Percentiles rank a stretch among this genome's conserved stretches.
Evolutionary conservation across 257 asterid species (phyloP).

Genomic region (Solanum paucissectum): DNA sequence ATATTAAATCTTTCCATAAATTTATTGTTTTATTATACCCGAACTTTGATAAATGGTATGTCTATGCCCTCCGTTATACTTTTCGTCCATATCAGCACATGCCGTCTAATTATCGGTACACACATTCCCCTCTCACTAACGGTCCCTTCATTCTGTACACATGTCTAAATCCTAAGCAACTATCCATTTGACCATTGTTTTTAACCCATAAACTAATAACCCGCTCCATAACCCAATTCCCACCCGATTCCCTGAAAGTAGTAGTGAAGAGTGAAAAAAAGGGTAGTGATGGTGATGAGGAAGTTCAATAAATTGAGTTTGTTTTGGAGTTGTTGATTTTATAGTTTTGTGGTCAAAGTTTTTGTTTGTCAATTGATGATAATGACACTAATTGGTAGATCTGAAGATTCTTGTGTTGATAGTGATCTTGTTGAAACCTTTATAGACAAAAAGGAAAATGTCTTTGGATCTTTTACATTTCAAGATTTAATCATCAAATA

Average conservation of each 20-base stretch:
- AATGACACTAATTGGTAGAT: slow-evolving; percentile 49
- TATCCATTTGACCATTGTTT: no score
- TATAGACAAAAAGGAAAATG: background rate
- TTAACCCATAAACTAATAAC: no score
- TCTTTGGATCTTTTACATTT: background rate
- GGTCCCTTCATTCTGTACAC: no score
- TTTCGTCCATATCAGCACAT: no score
- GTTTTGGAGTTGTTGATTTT: background rate
- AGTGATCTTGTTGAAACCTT: background rate
- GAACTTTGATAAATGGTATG: no score
- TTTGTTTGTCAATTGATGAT: slow-evolving; percentile 15
- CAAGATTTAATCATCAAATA: background rate
- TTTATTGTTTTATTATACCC: background rate
- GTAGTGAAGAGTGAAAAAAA: background rate
- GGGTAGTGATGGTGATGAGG: background rate
- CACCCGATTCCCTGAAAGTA: background rate
- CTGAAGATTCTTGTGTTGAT: slow-evolving; percentile 14
- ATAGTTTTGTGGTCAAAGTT: slow-evolving; percentile 19
- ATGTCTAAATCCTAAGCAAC: no score
- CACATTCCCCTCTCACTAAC: no score
- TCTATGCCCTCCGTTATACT: no score
- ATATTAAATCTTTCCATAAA: background rate
- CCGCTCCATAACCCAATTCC: no score
- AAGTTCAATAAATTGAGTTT: background rate
- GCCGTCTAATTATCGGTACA: no score